These are phyloP conservation scores for Trichoderma virens DNA, from an alignment of 495 filamentous ascomycete species.

Conservation along the genomic window DNA sequence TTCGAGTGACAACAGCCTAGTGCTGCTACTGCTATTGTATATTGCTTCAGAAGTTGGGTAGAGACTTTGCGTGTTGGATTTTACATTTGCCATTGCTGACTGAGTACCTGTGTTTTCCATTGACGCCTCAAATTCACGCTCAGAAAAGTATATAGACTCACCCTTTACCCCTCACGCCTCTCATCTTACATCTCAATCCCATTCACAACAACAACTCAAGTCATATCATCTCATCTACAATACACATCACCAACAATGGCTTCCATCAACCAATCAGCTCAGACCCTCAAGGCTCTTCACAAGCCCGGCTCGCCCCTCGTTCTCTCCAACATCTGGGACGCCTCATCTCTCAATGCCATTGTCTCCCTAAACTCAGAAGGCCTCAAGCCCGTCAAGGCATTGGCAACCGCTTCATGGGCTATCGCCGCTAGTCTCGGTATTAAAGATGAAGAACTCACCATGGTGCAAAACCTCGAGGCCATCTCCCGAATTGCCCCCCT, in stretches of 20 bases:
- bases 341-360: constrained; percentile 28
- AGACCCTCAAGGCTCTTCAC: constrained; percentile 28
- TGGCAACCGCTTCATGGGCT: constrained; percentile 42
- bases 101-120: too few species aligned
- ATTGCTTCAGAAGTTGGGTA: too few species aligned
- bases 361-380: constrained; percentile 25
- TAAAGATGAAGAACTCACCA: constrained; percentile 31
- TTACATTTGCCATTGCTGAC: too few species aligned
- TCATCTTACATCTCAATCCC: too few species aligned
- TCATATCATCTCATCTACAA: not conserved
- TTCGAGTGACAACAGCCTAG: not conserved
- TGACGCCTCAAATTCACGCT: too few species aligned
- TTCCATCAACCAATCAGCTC: not conserved
- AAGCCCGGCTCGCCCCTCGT: constrained; percentile 35
- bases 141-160: too few species aligned
- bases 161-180: too few species aligned
- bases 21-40: too few species aligned
- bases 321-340: constrained; percentile 41
- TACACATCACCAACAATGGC: not conserved
- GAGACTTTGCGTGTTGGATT: too few species aligned
- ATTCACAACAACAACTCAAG: too few species aligned
- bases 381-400: constrained; percentile 23
- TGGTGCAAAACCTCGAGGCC: constrained; percentile 24
- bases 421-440: constrained; percentile 34
- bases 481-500: constrained; percentile 16